phyloP scores from a whole-genome alignment of 371 early-diverging fungal genomes.

The Mortierella sp. region DNA sequence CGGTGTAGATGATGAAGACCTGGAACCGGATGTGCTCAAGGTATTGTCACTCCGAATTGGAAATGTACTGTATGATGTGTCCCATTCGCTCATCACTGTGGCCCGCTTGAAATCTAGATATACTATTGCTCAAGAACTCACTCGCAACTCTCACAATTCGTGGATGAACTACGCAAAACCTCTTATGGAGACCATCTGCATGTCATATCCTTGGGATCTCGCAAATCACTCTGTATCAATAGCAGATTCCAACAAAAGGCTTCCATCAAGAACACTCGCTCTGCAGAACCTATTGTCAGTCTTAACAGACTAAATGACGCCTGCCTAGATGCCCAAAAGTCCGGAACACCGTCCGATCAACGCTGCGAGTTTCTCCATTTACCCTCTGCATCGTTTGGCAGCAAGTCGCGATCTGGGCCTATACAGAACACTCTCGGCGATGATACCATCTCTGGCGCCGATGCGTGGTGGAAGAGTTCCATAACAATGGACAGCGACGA shows the following conservation, averaged over 20 bases:
- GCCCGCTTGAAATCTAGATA: slow-evolving; percentile 56
- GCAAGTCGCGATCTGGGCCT: neutral
- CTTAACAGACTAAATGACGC: slow-evolving; percentile 46
- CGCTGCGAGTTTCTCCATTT: slow-evolving; percentile 42
- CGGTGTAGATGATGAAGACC: slow-evolving; percentile 46
- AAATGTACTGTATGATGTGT: neutral
- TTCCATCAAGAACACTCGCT: slow-evolving; percentile 57
- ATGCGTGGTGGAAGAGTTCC: slow-evolving; percentile 12
- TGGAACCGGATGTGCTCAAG: slow-evolving; percentile 63
- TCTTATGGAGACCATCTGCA: slow-evolving; percentile 66
- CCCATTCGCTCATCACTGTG: neutral
- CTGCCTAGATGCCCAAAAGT: slow-evolving; percentile 48
- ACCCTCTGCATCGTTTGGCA: slow-evolving; percentile 16
- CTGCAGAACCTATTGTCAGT: slow-evolving; percentile 17
- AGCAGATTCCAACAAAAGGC: slow-evolving; percentile 64
- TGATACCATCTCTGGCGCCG: neutral
- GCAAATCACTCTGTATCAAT: slow-evolving; percentile 88
- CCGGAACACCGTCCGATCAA: slow-evolving; percentile 33
- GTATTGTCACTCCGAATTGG: slow-evolving; percentile 29
- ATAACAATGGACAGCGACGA: slow-evolving; percentile 24
- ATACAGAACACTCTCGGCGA: slow-evolving; percentile 3
- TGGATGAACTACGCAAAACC: slow-evolving; percentile 88
- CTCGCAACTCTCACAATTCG: slow-evolving; percentile 94
- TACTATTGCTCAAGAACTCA: slow-evolving; percentile 92
- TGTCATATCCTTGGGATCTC: slow-evolving; percentile 85